A percentile compares a stretch with the other conserved stretches of the same genome.
Conservation (phyloP, 23 red algal species). For the Gracilaria gracilis region DNA sequence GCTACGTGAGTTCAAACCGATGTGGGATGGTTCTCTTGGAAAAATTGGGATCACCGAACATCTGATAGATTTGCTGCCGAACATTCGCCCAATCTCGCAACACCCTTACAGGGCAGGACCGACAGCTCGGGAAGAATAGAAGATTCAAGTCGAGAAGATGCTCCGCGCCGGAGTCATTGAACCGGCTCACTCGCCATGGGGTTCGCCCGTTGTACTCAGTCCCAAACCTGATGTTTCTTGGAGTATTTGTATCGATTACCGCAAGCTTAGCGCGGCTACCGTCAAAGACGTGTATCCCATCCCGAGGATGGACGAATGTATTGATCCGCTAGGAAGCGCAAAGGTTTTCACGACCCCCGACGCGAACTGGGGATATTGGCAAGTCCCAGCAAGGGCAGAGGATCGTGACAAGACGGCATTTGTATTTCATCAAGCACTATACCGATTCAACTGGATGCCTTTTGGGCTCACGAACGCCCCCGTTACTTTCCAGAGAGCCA, state of each 20-base stretch:
- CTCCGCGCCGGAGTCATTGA: neutral
- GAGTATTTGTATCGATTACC: neutral
- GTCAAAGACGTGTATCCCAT: neutral
- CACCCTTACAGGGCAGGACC: neutral
- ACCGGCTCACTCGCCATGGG: neutral
- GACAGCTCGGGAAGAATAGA: neutral
- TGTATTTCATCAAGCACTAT: neutral
- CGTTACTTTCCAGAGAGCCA: neutral
- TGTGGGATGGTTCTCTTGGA: slow-evolving; percentile 5
- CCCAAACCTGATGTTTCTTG: neutral
- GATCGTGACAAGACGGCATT: neutral
- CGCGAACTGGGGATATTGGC: neutral
- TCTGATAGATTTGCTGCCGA: neutral
- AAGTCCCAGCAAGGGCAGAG: neutral
- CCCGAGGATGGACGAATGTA: slow-evolving; percentile 8
- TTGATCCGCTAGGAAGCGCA: neutral
- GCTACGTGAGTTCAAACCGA: neutral
- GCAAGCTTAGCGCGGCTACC: neutral
- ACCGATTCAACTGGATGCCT: neutral
- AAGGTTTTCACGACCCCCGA: neutral
- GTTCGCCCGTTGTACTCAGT: neutral
- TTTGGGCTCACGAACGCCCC: neutral
- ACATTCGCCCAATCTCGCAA: neutral
- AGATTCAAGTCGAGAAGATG: neutral
- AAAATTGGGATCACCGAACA: neutral